Percentiles rank a stretch among this genome's conserved stretches.
Conservation (phyloP, 495 filamentous ascomycete species). For the Penicillium fimorum region DNA sequence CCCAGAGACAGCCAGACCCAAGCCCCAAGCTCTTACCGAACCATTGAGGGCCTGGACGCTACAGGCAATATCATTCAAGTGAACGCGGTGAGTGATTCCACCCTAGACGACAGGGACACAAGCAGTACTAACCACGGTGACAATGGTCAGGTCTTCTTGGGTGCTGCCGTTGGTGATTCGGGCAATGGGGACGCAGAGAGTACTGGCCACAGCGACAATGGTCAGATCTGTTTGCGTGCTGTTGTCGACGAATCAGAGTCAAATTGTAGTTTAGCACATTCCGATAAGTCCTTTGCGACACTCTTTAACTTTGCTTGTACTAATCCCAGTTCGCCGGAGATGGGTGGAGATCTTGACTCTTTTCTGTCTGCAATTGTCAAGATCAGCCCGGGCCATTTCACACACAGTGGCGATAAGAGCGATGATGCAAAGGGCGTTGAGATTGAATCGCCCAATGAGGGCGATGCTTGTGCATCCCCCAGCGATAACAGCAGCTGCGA, state of each 20-base stretch:
- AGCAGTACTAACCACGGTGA: neutral
- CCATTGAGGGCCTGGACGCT: conserved; percentile 11
- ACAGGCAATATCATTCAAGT: conserved; percentile 9
- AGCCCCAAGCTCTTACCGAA: neutral
- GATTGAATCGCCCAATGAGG: neutral
- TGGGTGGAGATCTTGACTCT: neutral
- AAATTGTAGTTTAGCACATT: neutral
- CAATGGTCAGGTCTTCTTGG: neutral
- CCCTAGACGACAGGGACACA: neutral
- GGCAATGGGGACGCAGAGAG: neutral
- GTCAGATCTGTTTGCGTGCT: conserved; percentile 1
- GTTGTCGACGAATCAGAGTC: neutral
- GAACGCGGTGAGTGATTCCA: conserved; percentile 6
- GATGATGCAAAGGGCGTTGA: neutral
- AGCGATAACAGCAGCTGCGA: neutral
- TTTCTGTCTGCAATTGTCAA: neutral
- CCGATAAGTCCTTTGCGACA: neutral
- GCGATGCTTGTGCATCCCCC: neutral
- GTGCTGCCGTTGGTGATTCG: neutral
- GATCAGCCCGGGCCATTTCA: neutral
- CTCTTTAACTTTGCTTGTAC: neutral
- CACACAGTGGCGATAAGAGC: neutral
- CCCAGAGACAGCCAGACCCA: neutral
- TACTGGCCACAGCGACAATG: conserved; percentile 6
- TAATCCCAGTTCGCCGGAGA: neutral